Base-by-base conservation (phyloP, 1,284 basidiomycete species). In the Apiotrichum domesticum region DNA sequence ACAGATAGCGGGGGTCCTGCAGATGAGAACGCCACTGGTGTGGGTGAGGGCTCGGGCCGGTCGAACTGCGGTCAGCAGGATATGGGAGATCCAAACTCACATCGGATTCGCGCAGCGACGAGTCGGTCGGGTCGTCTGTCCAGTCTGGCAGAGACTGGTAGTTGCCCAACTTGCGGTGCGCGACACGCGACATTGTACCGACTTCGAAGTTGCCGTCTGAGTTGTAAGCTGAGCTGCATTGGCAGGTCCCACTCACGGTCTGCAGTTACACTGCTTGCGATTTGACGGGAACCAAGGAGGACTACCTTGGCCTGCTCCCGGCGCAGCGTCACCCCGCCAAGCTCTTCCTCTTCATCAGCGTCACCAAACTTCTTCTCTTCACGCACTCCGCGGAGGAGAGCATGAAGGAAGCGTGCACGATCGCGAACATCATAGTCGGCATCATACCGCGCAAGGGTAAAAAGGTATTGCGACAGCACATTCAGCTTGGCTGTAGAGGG, bases 361-460 rank as follows among this genome's bases (percentile, higher is more conserved):
- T 55, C 56, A 9, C 46, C 54, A 8, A 39, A 35, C 1, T 35
- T 54, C 46, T 59, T 59, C 46, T 57, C 58, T 33, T 78, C 74
- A 32, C 63, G 52, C 2, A 75, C 65, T 15, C 87, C 85, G 9
- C 79, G 72, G 6, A 93, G 78, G 3, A 95, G 80, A 3, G 85
- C 82, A n/a, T 79, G 76, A 13, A 95, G 72, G 81, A 91, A 87
- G 45, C 93, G 81, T 4, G 85, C 86, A 15, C 91, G 85, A 73
- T 96, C 93, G 39, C 93, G 83, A 35, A 96, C 86, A 66, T 94
- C 90, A 72, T 90, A 94, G 66, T 87, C 84, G 11, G 77, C 66
- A 72, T 97, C 94, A 72, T 93, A 97, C 55, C 87, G 82, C 1
- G 90, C 91, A n/a, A 96, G 82, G 0, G 83, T 81, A 63, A 93